Evolutionary conservation across 2,329 filamentous ascomycete species (phyloP), one percentile per base, ranked within the genome.

Genomic region (Westerdykella sp.): DNA sequence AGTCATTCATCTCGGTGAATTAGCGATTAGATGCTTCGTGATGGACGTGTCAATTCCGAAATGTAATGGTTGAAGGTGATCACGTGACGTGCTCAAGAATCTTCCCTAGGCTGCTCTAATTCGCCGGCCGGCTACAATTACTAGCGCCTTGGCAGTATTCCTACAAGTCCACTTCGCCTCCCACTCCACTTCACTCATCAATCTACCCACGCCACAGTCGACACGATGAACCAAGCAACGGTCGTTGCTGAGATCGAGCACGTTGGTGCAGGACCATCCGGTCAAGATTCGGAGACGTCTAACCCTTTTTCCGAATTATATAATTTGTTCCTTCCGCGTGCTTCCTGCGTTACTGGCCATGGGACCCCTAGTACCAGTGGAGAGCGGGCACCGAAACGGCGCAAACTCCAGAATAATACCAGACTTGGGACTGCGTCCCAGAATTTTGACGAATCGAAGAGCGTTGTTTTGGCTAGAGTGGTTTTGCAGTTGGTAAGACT

Each of bases 381-480:
- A 18, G 49, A 51, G 16, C 56, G 54, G 37, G 47, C 55, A 16
- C 49, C 46, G 18, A 67, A 67, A 43, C 47, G 57, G 36, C 56
- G 62, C 16, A 65, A 59, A 43, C 40, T 57, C 14, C 51, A 56
- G 4, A 34, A 43, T 21, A 43, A 41, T 3, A 35, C 25, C 13
- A 36, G 21, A 34, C 25, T 38, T 38, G 30, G 11, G 37, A n/a
- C 14, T 43, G 10, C 42, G 46, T 5, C 25, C 28, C 40, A 46
- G 9, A 14, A 22, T 3, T 50, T 51, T 21, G 51, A 55, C 23
- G 44, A 46, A 6, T 39, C 40, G 6, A 49, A 50, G 32, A 65
- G 62, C 34, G 44, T 60, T n/a, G 48, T 63, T n/a, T 49, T 67
- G n/a, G 55, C 54, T 18, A 51, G 46, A 25, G 43, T 62, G 1